Percentiles rank a stretch among this genome's conserved stretches.
These are phyloP conservation scores for Trichosporon ovoides DNA, from an alignment of 1,284 basidiomycete species.

Conservation along the genomic window DNA sequence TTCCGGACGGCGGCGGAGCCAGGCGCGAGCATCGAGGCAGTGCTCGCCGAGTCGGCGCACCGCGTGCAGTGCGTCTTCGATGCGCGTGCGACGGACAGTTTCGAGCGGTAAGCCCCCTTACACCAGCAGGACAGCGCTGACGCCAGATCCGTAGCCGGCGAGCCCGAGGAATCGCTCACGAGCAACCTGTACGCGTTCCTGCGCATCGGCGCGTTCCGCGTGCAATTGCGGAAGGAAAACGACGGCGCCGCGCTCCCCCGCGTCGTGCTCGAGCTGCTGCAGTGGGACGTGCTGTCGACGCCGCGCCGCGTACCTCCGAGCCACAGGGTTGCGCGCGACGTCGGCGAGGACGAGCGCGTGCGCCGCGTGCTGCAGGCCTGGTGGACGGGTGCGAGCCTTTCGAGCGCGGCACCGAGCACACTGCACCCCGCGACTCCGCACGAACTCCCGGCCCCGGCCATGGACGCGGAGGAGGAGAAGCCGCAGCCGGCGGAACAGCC, in stretches of 20 bases:
- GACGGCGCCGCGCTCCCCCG: slow-evolving; percentile 9
- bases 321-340: background rate
- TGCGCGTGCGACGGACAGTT: slow-evolving; percentile 23
- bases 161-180: slow-evolving; percentile 24
- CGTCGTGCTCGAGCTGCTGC: slow-evolving; percentile 23
- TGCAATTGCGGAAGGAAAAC: slow-evolving; percentile 2
- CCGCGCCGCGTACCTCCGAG: background rate
- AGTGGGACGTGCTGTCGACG: slow-evolving; percentile 23
- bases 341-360: background rate
- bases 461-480: background rate
- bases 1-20: slow-evolving; percentile 16
- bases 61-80: slow-evolving; percentile 27
- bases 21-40: slow-evolving; percentile 14
- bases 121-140: background rate
- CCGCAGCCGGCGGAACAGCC: background rate
- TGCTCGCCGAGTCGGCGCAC: slow-evolving; percentile 29
- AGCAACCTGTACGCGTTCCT: slow-evolving; percentile 28
- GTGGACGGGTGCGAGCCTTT: background rate
- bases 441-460: background rate
- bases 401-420: background rate
- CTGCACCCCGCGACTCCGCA: background rate
- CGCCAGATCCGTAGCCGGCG: slow-evolving; percentile 18
- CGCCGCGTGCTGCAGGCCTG: background rate
- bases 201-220: slow-evolving; percentile 18
- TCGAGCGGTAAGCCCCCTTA: slow-evolving; percentile 25